Percentiles rank a stretch among this genome's conserved stretches.
These are phyloP conservation scores for Clonostachys byssicola DNA, from an alignment of 2,329 filamentous ascomycete genomes.

Conservation along the genomic window DNA sequence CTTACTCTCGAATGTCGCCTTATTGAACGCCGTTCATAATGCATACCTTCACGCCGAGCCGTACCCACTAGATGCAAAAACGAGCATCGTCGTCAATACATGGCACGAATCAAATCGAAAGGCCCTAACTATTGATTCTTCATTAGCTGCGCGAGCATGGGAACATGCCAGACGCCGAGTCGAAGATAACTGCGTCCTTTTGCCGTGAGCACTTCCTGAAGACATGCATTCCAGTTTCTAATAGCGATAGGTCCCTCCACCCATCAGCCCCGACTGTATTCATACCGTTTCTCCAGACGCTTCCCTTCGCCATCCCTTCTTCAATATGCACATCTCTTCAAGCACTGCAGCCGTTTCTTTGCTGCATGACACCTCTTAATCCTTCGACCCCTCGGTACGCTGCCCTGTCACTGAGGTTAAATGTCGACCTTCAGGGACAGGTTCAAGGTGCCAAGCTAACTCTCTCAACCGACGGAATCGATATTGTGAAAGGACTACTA, in stretches of 20 bases:
- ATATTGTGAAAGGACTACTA: conserved; percentile 75
- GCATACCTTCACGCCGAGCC: conserved; percentile 78
- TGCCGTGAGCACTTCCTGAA: conserved; percentile 59
- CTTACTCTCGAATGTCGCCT: conserved; percentile 87
- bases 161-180: conserved; percentile 92
- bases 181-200: conserved; percentile 88
- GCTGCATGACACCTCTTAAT: conserved; percentile 84
- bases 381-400: conserved; percentile 79
- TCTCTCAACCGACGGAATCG: conserved; percentile 82
- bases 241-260: conserved; percentile 69
- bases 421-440: conserved; percentile 75
- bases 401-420: conserved; percentile 76
- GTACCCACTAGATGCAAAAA: conserved; percentile 82
- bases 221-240: conserved; percentile 3
- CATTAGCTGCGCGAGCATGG: conserved; percentile 81
- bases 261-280: conserved; percentile 83
- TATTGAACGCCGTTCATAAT: conserved; percentile 88
- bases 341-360: conserved; percentile 79
- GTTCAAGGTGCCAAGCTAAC: conserved; percentile 72
- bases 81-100: conserved; percentile 90
- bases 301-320: conserved; percentile 76
- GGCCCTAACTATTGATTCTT: conserved; percentile 71
- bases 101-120: conserved; percentile 79
- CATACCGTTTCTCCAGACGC: conserved; percentile 71
- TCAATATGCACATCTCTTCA: conserved; percentile 75